Base-by-base conservation (phyloP, 108 stramenopile species). In the Mediolabrus comicus region DNA sequence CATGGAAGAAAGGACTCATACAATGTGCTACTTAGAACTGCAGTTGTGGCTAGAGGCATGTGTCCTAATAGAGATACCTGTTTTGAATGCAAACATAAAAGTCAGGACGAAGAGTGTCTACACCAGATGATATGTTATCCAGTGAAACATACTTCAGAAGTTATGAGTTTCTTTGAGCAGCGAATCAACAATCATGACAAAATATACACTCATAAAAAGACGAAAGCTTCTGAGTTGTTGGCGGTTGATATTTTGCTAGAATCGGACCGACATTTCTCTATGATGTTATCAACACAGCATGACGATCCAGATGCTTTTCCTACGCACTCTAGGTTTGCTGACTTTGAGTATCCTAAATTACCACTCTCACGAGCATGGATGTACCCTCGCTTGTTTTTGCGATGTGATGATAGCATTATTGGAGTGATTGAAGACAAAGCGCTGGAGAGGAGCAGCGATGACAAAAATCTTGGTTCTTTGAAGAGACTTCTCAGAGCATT, bases 101-200 rank as follows among this genome's bases (percentile, higher is more conserved):
- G 8, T 22, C 17, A 6, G 3, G 11, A 30, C 13, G 60, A 64
- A 27, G 55, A 62, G 16, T 73, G 61, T n/a, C 19, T 55, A 14
- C 89, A 93, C 41, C 62, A 79, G 25, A 88, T 90, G 88, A 82
- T 90, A 43, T 97, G 96, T 72, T 96, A 95, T 69, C 97, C 96
- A 5, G 81, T 86, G 38, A 98, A 98, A 62, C 61, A 84, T 38
- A 83, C 86, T 19, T 58, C 53, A 25, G 77, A 85, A 31, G 85
- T 74, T 3, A 67, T 91, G 52, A 52, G 82, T 9, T 94, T 97
- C 62, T 98, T 97, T 68, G 61, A 72, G 11, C 67, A 76, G 58
- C 71, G 97, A 19, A 85, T 84, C 39, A 68, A 80, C 32, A 79
- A 95, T 32, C 97, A 98, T 75, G 65, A 80, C 16, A 73, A 64